A percentile compares a stretch with the other conserved stretches of the same genome.
Conservation (phyloP, 2,329 filamentous ascomycete genomes). For the Pyrenophora seminiperda region DNA sequence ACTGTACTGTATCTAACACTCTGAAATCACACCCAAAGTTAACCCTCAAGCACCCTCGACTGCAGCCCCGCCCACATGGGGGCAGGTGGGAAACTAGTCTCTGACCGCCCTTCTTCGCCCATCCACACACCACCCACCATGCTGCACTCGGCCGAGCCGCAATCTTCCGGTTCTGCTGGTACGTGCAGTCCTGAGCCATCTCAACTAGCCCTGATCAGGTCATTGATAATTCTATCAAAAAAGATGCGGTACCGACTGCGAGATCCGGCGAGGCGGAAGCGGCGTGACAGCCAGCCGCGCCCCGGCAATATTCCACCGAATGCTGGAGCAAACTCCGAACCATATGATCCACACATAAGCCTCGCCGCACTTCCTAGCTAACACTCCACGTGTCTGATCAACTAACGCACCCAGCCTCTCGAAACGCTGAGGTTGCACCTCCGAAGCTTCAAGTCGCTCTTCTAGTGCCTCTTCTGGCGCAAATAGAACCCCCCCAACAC, state of each 20-base stretch:
- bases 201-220: constrained; percentile 5
- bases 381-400: not conserved
- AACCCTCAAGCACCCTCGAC: too few relatives aligned
- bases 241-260: not conserved
- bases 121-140: not conserved
- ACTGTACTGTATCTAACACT: too few relatives aligned
- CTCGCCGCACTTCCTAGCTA: not conserved
- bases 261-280: not conserved
- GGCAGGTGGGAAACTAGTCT: too few relatives aligned
- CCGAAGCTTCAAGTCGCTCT: too few relatives aligned
- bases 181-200: not conserved
- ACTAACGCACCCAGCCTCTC: not conserved
- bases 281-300: not conserved
- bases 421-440: not conserved
- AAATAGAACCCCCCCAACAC: too few relatives aligned
- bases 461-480: too few relatives aligned
- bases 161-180: not conserved
- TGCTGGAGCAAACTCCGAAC: not conserved
- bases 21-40: too few relatives aligned
- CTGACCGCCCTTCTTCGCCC: too few relatives aligned
- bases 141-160: not conserved
- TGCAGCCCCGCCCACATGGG: too few relatives aligned
- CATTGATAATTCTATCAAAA: constrained; percentile 10
- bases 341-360: not conserved
- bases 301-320: not conserved